phyloP scores from a whole-genome alignment of 768 basidiomycete species.

The Kondoa subrosea region DNA sequence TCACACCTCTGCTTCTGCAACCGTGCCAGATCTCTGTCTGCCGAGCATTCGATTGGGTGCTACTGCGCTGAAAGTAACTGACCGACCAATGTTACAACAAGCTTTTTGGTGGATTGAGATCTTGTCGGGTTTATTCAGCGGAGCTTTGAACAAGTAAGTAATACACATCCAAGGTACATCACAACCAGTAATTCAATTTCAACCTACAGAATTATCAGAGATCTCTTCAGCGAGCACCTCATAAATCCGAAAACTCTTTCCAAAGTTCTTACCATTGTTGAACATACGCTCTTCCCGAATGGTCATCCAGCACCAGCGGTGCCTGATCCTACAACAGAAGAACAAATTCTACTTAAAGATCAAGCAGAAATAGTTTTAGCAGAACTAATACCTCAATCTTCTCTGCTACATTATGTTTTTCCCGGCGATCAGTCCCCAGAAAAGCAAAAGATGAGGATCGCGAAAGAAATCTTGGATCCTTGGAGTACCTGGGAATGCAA shows the following conservation, averaged over 20 bases:
- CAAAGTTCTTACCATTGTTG: conserved; percentile 42
- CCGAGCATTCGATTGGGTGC: not conserved
- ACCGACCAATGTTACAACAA: conserved; percentile 5
- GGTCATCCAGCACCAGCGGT: conserved; percentile 66
- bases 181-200: conserved; percentile 44
- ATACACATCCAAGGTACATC: conserved; percentile 40
- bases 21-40: not conserved
- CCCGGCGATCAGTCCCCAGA: not conserved
- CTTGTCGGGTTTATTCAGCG: not conserved
- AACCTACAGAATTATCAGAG: conserved; percentile 49
- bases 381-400: conserved; percentile 35
- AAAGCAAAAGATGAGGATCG: conserved; percentile 2
- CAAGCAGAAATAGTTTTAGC: conserved; percentile 36
- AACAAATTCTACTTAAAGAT: conserved; percentile 46
- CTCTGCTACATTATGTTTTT: conserved; percentile 28
- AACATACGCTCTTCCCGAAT: conserved; percentile 59
- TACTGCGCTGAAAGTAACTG: not conserved
- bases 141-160: conserved; percentile 13
- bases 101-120: not conserved
- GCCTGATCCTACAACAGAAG: conserved; percentile 57
- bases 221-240: conserved; percentile 45
- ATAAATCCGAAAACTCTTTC: conserved; percentile 43
- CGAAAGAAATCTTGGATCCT: conserved; percentile 27
- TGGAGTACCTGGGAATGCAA: conserved; percentile 46
- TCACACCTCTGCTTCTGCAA: too few relatives aligned